Base-by-base conservation (phyloP, 78 protist genomes). In the Dictyostelium purpureum region DNA sequence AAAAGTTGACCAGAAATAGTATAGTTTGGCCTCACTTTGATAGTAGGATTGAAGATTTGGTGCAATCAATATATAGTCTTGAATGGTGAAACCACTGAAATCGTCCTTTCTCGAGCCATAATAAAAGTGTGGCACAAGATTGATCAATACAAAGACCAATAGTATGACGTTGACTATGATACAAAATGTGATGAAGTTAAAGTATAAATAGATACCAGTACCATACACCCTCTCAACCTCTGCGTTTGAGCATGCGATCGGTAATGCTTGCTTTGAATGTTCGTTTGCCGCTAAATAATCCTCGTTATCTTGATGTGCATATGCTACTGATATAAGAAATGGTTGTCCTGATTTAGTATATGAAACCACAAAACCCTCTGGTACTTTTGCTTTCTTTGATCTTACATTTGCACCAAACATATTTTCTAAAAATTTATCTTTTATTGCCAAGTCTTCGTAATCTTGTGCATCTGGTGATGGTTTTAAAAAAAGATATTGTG, bases 31-130 rank as follows among this genome's bases (percentile, higher is more conserved):
- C 6, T 74, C 79, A 2, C 18, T 28, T n/a, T 73, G 54, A 42
- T 71, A 45, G 71, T 85, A 85, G 18, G 92, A 85, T n/a, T 52
- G 83, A 49, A 85, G 61, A 61, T 85, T 85, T 21, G 73, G 28
- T 2, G 92, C 43, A 16, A 73, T 6, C 4, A 85, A 61, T 43
- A 85, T 1, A 21, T 43, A 24, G 26, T 85, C 92, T 19, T 40
- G 54, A 52, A 47, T 28, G 2, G 83, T 35, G 56, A 73, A 85
- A 18, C 18, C 75, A 5, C 59, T 33, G 19, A 85, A 85, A 38
- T 40, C 47, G 19, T 61, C n/a, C 3, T 43, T 10, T 4, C 12
- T 26, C 21, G 9, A 24, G 0, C 79, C 92, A 73, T 56, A 85
- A 42, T 85, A 85, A 56, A 59, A 66, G n/a, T 85, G 92, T 70